Percentiles rank a stretch among this genome's conserved stretches.
These are phyloP conservation scores for Colletotrichum horii DNA, from an alignment of 2,329 filamentous ascomycete genomes.

Conservation along the genomic window DNA sequence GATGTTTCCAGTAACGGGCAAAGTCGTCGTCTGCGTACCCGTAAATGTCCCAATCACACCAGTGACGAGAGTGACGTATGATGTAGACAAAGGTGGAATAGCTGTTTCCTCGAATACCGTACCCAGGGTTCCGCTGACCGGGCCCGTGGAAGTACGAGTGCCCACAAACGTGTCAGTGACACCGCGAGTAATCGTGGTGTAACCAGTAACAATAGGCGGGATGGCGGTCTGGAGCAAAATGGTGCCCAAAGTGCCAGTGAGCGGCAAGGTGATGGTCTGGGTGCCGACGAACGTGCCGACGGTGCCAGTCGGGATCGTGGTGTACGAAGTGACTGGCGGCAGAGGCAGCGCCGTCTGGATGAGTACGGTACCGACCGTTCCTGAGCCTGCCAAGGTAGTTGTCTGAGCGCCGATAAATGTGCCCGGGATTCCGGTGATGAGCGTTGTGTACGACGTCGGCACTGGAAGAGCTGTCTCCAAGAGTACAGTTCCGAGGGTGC, in stretches of 20 bases:
- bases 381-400: neutral
- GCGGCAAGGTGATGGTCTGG: neutral
- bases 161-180: neutral
- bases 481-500: neutral
- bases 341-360: neutral
- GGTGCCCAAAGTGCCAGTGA: neutral
- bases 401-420: neutral
- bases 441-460: neutral
- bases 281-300: neutral
- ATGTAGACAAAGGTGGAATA: neutral
- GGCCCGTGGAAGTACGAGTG: neutral
- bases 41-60: neutral
- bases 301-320: neutral
- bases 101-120: neutral
- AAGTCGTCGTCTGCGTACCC: neutral
- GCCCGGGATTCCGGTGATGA: neutral
- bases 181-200: neutral
- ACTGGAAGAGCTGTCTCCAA: conserved; percentile 4
- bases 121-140: neutral
- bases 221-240: neutral
- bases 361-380: neutral
- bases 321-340: neutral
- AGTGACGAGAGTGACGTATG: neutral
- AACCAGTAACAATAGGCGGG: neutral
- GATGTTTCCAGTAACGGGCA: neutral